phyloP scores from a whole-genome alignment of 2,329 filamentous ascomycete species.

The Aspergillus spinulosporus region DNA sequence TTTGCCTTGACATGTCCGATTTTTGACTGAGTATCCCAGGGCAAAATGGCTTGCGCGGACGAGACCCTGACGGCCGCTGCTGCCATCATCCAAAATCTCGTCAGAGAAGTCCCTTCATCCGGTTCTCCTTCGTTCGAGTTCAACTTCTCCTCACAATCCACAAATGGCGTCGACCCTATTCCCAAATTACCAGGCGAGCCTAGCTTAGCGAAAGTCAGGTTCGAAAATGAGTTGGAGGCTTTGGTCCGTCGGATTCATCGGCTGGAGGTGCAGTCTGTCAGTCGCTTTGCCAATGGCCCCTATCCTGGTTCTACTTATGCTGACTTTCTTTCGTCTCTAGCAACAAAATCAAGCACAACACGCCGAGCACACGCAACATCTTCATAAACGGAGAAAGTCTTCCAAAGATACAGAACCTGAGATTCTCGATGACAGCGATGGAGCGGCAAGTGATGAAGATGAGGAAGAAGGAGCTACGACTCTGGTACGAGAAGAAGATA shows the following conservation, averaged over 20 bases:
- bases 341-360: slow-evolving; percentile 32
- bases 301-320: background rate
- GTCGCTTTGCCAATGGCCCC: slow-evolving; percentile 61
- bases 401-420: slow-evolving; percentile 34
- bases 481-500: slow-evolving; percentile 72
- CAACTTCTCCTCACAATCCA: slow-evolving; percentile 30
- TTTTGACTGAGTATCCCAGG: slow-evolving; percentile 30
- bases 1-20: slow-evolving; percentile 24
- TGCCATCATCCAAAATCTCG: slow-evolving; percentile 48
- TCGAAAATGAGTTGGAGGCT: slow-evolving; percentile 81
- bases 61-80: slow-evolving; percentile 51
- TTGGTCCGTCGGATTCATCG: slow-evolving; percentile 75
- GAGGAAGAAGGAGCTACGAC: slow-evolving; percentile 55
- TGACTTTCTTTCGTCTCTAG: slow-evolving; percentile 36
- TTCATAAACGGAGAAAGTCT: slow-evolving; percentile 39
- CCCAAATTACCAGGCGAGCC: slow-evolving; percentile 76
- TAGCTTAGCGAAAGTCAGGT: slow-evolving; percentile 70
- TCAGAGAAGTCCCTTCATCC: slow-evolving; percentile 39
- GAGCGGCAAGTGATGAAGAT: slow-evolving; percentile 43
- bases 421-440: slow-evolving; percentile 32
- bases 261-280: slow-evolving; percentile 74
- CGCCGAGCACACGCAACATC: slow-evolving; percentile 27
- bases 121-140: slow-evolving; percentile 40
- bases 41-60: slow-evolving; percentile 49
- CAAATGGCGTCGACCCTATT: slow-evolving; percentile 54